Evolutionary conservation across 2,329 filamentous ascomycete species (phyloP).

Genomic region (Colletotrichum noveboracense): DNA sequence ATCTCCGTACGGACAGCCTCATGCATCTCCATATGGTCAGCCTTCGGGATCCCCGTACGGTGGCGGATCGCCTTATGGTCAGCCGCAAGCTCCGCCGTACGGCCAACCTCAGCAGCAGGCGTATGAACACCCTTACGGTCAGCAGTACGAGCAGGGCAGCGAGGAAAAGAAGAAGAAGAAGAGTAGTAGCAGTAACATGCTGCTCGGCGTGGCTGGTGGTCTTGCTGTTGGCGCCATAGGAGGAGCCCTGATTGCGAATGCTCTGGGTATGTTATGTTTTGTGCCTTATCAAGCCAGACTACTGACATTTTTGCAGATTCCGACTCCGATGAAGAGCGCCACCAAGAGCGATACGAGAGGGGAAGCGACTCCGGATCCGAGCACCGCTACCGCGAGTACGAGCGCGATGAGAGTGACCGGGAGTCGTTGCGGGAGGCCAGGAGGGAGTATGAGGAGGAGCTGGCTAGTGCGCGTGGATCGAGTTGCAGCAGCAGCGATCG

Average conservation of each 20-base stretch:
- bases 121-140: background rate
- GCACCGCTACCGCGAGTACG: conserved; percentile 4
- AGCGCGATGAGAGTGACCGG: conserved; percentile 20
- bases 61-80: background rate
- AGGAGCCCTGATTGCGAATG: conserved; percentile 62
- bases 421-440: conserved; percentile 35
- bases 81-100: background rate
- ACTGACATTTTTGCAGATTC: background rate
- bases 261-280: conserved; percentile 50
- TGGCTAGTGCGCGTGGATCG: conserved; percentile 23
- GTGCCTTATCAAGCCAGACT: accelerated
- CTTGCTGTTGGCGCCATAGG: conserved; percentile 61
- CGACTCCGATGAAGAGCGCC: background rate
- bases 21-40: background rate
- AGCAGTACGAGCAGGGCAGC: conserved; percentile 8
- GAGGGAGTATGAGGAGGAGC: conserved; percentile 35
- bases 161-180: conserved; percentile 34
- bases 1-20: background rate
- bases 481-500: conserved; percentile 43
- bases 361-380: conserved; percentile 11
- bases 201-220: conserved; percentile 63
- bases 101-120: background rate
- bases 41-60: background rate
- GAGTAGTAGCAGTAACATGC: conserved; percentile 52
- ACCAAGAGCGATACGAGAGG: background rate